Evolutionary conservation across 2,329 filamentous ascomycete species (phyloP).

Genomic region (Ophioceras dolichostomum): DNA sequence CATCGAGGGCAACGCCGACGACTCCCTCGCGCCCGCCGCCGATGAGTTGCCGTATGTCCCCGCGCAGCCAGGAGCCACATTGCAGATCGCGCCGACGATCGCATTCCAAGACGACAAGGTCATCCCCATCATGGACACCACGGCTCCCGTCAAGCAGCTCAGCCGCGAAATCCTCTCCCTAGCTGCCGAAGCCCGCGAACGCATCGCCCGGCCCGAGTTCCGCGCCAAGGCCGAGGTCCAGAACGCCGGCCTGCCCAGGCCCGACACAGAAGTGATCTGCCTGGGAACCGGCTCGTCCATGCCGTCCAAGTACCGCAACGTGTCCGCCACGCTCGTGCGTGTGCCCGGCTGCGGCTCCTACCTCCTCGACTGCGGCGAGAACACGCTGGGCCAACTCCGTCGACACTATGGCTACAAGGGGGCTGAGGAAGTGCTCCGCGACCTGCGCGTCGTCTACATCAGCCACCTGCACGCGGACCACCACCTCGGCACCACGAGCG

Average conservation of each 20-base stretch:
- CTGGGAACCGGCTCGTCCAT: slow-evolving; percentile 84
- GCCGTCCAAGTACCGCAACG: slow-evolving; percentile 91
- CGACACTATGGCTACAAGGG: slow-evolving; percentile 57
- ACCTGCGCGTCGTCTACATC: slow-evolving; percentile 79
- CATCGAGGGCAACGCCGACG: slow-evolving; percentile 10
- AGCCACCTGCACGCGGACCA: slow-evolving; percentile 95
- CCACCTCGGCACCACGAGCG: slow-evolving; percentile 69
- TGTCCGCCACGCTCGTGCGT: slow-evolving; percentile 74
- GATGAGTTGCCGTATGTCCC: slow-evolving; percentile 17
- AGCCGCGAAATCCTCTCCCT: slow-evolving; percentile 27
- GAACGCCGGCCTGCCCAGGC: slow-evolving; percentile 51
- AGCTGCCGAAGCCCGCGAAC: slow-evolving; percentile 32
- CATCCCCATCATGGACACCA: slow-evolving; percentile 35
- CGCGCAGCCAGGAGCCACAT: slow-evolving; percentile 29
- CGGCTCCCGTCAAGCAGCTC: slow-evolving; percentile 26
- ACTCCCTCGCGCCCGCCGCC: slow-evolving; percentile 4
- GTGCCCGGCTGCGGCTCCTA: slow-evolving; percentile 82
- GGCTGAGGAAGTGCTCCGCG: slow-evolving; percentile 57
- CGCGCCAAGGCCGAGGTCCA: slow-evolving; percentile 33
- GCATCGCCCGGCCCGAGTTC: slow-evolving; percentile 30
- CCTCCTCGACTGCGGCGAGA: slow-evolving; percentile 84
- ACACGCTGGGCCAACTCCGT: slow-evolving; percentile 76
- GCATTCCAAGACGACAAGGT: slow-evolving; percentile 31
- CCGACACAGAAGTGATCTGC: slow-evolving; percentile 71
- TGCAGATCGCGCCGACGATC: slow-evolving; percentile 34